These are phyloP conservation scores for Mimosa pudica DNA, from an alignment of 306 rosid genomes.

Conservation along the genomic window DNA sequence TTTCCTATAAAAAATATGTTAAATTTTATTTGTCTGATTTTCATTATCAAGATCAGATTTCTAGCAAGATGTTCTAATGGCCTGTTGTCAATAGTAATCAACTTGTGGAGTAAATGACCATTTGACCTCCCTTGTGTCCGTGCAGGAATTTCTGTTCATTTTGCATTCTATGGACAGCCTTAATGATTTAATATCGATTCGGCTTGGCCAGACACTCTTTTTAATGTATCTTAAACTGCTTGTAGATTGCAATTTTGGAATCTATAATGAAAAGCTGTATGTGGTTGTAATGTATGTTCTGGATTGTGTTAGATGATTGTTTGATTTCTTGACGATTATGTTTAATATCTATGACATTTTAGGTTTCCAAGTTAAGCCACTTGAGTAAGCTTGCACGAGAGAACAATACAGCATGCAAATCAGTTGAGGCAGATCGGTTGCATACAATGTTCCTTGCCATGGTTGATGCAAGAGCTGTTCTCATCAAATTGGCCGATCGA, in stretches of 20 bases:
- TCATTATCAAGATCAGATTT: too few relatives aligned
- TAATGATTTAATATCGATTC: too few relatives aligned
- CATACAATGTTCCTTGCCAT: conserved; percentile 99
- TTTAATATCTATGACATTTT: conserved; percentile 33
- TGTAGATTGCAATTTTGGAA: not conserved
- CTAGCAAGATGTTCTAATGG: too few relatives aligned
- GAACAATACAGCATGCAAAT: conserved; percentile 80
- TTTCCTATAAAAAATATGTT: too few relatives aligned
- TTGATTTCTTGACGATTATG: conserved; percentile 26
- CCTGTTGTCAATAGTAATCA: too few relatives aligned
- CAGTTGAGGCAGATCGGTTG: conserved; percentile 89
- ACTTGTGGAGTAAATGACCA: too few relatives aligned
- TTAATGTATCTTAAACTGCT: not conserved
- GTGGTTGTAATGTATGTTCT: not conserved
- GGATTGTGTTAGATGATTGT: not conserved
- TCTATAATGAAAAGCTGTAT: conserved; percentile 2
- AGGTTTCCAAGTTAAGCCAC: conserved; percentile 97
- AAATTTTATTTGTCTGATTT: too few relatives aligned
- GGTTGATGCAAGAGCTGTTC: conserved; percentile 98
- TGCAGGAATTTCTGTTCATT: too few relatives aligned
- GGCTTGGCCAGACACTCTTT: too few relatives aligned
- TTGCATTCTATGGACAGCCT: too few relatives aligned
- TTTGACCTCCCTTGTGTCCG: too few relatives aligned
- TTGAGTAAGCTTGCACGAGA: conserved; percentile 98
- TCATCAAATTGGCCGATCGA: conserved; percentile 90